Base-by-base conservation (phyloP, 73 alveolate species). In the Uronychia setigera region DNA sequence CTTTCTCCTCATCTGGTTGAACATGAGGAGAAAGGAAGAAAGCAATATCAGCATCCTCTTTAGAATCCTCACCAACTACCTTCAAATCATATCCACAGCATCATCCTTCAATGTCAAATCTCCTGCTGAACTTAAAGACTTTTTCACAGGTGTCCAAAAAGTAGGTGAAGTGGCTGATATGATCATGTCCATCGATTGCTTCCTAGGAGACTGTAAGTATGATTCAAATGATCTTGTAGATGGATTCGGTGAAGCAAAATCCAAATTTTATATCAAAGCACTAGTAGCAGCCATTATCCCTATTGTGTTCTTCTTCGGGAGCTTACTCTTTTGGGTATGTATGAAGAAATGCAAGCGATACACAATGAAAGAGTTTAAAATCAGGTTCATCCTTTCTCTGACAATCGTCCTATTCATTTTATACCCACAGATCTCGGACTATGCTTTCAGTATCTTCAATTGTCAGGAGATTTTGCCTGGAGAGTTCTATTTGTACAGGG, bases 51-150 rank as follows among this genome's bases (percentile, higher is more conserved):
- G 82, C 29, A 82, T 82, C 29, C 58, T 82, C 46, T 32, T 82
- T 0, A 82, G 89, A 74, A 82, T 82, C 1, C 1, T 82, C 58
- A 74, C 89, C 25, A 82, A 82, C 33, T 82, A 82, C 89, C n/a
- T 82, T 58, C 83, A 82, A 59, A 74, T 82, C 33, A 35, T 82
- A 29, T 31, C 82, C 0, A 58, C 89, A 1, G 83, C 89, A 9
- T 78, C 83, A 33, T 74, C 89, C 5, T 82, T 82, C 83, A 82
- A 82, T 31, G 57, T 82, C 9, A 34, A 79, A 46, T 82, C 35
- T 28, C 89, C 89, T 30, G 77, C 32, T 14, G 78, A 58, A n/a
- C 34, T 82, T n/a, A 29, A 33, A 11, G 82, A 34, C 1, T 82
- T 74, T 80, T 82, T 58, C 32, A 81, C 57, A 31, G 88, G 81